These are phyloP conservation scores for Gossypium anomalum DNA, from an alignment of 345 rosid genomes.

Conservation along the genomic window DNA sequence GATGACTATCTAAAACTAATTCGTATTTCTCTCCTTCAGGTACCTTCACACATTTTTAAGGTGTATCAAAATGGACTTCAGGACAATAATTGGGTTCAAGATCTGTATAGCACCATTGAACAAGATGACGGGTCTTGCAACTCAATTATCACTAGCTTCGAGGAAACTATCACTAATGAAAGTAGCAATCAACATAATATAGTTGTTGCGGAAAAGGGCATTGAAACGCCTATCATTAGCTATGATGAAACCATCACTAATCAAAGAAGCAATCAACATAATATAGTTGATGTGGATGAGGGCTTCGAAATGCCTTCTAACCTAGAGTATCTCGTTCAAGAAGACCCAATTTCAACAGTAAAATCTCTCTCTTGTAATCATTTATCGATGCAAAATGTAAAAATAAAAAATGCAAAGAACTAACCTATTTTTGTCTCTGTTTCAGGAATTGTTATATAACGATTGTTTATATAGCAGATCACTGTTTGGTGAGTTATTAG, in stretches of 20 bases:
- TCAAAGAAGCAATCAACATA: background rate
- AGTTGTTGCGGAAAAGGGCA: background rate
- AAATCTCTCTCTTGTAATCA: background rate
- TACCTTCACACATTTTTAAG: background rate
- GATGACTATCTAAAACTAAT: background rate
- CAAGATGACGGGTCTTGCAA: background rate
- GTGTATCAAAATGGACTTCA: background rate
- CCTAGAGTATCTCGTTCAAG: background rate
- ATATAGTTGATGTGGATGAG: background rate
- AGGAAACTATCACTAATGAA: background rate
- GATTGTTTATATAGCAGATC: background rate
- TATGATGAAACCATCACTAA: background rate
- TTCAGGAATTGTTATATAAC: background rate
- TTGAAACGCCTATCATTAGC: background rate
- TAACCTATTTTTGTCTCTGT: background rate
- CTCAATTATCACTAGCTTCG: background rate
- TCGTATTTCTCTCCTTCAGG: background rate
- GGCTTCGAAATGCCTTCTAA: background rate
- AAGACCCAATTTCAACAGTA: background rate
- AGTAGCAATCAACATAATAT: background rate
- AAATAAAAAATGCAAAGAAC: background rate
- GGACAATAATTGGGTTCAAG: background rate
- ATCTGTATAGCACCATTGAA: background rate
- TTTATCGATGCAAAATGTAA: background rate
- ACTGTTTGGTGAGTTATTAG: background rate